Evolutionary conservation across 1,284 basidiomycete genomes (phyloP).

Genomic region (Puccinia hordei): DNA sequence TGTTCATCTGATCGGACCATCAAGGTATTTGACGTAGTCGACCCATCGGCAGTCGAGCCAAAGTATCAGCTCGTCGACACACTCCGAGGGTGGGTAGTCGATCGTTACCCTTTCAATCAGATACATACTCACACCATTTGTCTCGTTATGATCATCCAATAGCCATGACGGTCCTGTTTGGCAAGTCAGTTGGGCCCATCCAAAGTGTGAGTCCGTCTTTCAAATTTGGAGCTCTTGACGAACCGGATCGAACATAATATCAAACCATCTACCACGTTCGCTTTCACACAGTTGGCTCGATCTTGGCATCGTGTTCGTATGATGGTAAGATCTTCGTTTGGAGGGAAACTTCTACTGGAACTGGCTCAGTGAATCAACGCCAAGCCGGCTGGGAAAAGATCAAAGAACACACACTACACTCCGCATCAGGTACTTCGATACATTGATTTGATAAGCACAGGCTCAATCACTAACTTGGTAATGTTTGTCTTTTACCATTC

Average conservation of each 20-base stretch:
- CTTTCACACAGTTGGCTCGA: slow-evolving; percentile 68
- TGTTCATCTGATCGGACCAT: slow-evolving; percentile 95
- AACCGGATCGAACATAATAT: neutral
- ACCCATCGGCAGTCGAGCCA: slow-evolving; percentile 72
- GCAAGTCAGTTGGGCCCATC: slow-evolving; percentile 99
- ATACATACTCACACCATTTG: neutral
- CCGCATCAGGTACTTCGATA: slow-evolving; percentile 73
- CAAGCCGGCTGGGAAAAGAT: slow-evolving; percentile 77
- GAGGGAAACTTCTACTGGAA: slow-evolving; percentile 74
- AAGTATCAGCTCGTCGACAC: slow-evolving; percentile 63
- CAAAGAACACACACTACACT: slow-evolving; percentile 93
- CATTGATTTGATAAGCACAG: neutral
- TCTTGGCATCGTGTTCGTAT: slow-evolving; percentile 95
- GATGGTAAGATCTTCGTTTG: slow-evolving; percentile 98
- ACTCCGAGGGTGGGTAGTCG: slow-evolving; percentile 73
- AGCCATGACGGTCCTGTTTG: slow-evolving; percentile 95
- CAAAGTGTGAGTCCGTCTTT: slow-evolving; percentile 66
- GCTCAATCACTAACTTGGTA: neutral
- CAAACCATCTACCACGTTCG: neutral
- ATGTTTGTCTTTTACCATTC: neutral
- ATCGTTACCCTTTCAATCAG: neutral
- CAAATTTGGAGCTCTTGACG: neutral
- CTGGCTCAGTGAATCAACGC: slow-evolving; percentile 62
- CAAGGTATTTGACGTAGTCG: slow-evolving; percentile 90
- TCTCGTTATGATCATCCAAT: neutral